Evolutionary conservation across 2,329 filamentous ascomycete genomes (phyloP), one percentile per base, ranked within the genome.

Genomic region (Ophiostoma pallidulum): DNA sequence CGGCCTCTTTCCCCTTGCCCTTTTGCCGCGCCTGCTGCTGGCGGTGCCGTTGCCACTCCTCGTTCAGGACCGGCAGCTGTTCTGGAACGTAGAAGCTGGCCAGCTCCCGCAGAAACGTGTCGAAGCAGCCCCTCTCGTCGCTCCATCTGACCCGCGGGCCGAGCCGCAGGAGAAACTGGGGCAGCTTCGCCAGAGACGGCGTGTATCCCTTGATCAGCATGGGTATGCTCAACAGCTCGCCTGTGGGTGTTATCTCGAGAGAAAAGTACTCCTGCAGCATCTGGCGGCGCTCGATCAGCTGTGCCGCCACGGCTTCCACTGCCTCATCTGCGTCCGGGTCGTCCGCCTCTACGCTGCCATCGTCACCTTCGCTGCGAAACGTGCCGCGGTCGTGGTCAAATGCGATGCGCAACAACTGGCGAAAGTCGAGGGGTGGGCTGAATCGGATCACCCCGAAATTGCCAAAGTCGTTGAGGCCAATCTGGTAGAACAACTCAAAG

Each of bases 231-330:
- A 83, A 65, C 3, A 98, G 70, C 45, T 91, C 78, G 12, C 90
- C 91, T 0, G 84, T 72, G 1, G 82, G 78, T 0, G 85, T 85
- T 31, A 98, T 80, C 47, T 91, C 82, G 38, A 98, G 68, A 1
- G 83, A 84, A 64, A 98, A 97, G 65, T 98, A 98, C 64, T 98
- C 92, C 3, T 77, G 71, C 1, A 98, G 75, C 86, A 98, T 94
- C 58, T 91, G 84, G 31, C 85, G 75, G 10, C 84, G 78, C 54
- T 82, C 77, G 28, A 94, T 73, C 3, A 97, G 71, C 55, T 89
- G 82, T 3, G 72, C 64, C 0, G 74, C 69, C 4, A 95, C 82
- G 3, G 74, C 71, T 4, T 79, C 69, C 1, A 86, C 79, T 0
- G 89, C 77, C 31, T 78, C 73, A 0, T 77, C 68, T 54, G 83